Percentiles rank a stretch among this genome's conserved stretches.
Evolutionary conservation across 768 basidiomycete genomes (phyloP).

Genomic region (Boletus eberwhitei): DNA sequence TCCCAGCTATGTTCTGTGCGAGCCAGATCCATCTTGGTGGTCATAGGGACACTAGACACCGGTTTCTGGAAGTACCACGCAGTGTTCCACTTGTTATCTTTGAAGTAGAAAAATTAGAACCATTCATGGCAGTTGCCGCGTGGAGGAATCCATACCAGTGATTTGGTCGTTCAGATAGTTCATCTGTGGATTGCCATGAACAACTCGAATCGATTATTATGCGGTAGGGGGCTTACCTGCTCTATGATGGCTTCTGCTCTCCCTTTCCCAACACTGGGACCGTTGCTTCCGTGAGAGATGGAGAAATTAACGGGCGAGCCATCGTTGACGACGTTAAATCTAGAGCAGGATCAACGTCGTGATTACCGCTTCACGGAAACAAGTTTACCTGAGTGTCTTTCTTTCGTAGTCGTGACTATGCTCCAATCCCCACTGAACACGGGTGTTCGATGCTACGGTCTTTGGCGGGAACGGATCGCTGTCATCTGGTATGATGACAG

Average conservation of each 20-base stretch:
- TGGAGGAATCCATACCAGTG: background rate
- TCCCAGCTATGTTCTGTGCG: background rate
- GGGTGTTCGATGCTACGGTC: slow-evolving; percentile 5
- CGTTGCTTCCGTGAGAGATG: slow-evolving; percentile 1
- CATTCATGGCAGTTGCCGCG: background rate
- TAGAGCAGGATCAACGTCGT: background rate
- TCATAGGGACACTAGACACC: background rate
- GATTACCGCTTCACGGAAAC: background rate
- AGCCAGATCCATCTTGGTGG: background rate
- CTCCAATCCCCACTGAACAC: slow-evolving; percentile 11
- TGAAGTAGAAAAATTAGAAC: background rate
- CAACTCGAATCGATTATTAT: background rate
- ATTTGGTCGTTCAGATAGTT: background rate
- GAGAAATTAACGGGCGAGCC: slow-evolving; percentile 6
- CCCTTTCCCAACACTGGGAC: background rate
- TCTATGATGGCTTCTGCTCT: background rate
- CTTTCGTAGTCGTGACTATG: background rate
- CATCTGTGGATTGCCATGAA: too few species aligned
- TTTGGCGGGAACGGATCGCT: background rate
- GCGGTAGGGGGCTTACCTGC: too few species aligned
- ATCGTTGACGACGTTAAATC: slow-evolving; percentile 7
- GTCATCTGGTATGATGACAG: background rate
- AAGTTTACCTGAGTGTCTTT: slow-evolving; percentile 3
- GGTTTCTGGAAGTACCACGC: slow-evolving; percentile 3
- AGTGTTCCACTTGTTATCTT: slow-evolving; percentile 1